Evolutionary conservation across 2,329 filamentous ascomycete genomes (phyloP), one percentile per base, ranked within the genome.

Genomic region (Clarireedia homoeocarpa): DNA sequence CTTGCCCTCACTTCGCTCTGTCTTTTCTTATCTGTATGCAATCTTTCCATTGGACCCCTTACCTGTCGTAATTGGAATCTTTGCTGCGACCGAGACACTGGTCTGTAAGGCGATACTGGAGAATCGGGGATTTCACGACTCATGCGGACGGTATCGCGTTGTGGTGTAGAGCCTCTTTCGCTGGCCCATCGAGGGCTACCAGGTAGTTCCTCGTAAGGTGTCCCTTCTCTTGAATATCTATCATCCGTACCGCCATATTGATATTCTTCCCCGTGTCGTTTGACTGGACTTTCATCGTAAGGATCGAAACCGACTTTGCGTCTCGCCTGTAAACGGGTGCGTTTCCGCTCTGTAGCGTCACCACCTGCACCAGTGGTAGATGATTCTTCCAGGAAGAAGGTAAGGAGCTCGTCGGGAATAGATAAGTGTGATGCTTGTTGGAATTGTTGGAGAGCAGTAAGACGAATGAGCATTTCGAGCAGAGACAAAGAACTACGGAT

Each of bases 361-460:
- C 77, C 76, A 3, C 83, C 84, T 1, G 83, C 81, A 27, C 84
- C 85, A 1, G 84, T 86, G 2, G 82, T 83, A 34, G 81, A 81
- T 10, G 79, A 81, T 64, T 88, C 84, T 59, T 82, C 79, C 7
- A 89, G 76, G 74, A 89, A 89, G 74, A 89, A 88, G 65, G 84
- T 88, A 9, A 89, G 77, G 1, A 88, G 75, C 65, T 89, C 85
- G 67, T 89, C 86, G 17, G 81, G 82, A 58, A 89, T 86, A 39
- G 83, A 77, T 12, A 89, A 79, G 63, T 89, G 86, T 0, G 84
- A 85, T 54, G 81, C 77, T 74, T 89, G 86, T 62, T 87, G 82
- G 70, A 88, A 88, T 73, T 89, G 86, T 67, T 89, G 86, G 4
- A 89, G 77, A 0, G 85, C 82, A 1, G 83, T 84, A 27, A 89